Percentiles rank a stretch among this genome's conserved stretches.
Evolutionary conservation across 768 basidiomycete species (phyloP).

Genomic region (Podaxis sp.): DNA sequence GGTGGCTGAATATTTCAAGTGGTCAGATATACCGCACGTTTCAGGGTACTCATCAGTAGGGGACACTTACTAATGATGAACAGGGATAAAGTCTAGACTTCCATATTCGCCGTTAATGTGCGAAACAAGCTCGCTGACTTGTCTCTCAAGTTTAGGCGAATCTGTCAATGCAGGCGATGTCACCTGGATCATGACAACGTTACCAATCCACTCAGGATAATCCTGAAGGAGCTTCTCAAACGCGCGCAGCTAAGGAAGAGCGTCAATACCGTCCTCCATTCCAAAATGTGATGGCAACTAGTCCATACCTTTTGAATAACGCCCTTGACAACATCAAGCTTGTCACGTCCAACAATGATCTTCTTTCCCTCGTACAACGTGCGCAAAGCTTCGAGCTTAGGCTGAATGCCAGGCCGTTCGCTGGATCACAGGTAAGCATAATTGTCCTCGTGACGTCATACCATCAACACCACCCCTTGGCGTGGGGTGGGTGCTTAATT

Average conservation of each 20-base stretch:
- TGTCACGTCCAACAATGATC: conserved; percentile 97
- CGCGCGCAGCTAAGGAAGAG: conserved; percentile 69
- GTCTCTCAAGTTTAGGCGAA: conserved; percentile 89
- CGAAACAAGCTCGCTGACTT: conserved; percentile 91
- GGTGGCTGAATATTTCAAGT: conserved; percentile 78
- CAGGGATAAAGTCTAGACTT: conserved; percentile 90
- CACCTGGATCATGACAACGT: conserved; percentile 87
- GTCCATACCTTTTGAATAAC: conserved; percentile 83
- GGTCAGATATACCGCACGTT: background rate
- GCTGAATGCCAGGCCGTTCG: conserved; percentile 76
- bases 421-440: conserved; percentile 29
- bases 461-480: conserved; percentile 1
- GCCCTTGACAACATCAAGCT: conserved; percentile 98
- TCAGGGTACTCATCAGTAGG: too few relatives aligned
- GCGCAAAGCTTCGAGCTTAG: conserved; percentile 85
- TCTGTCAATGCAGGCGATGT: conserved; percentile 92
- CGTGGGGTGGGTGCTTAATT: background rate
- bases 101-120: conserved; percentile 97
- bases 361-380: conserved; percentile 94
- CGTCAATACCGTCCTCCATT: conserved; percentile 1
- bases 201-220: conserved; percentile 95
- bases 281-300: background rate
- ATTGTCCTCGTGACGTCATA: conserved; percentile 5
- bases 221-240: conserved; percentile 93
- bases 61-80: conserved; percentile 89